Evolutionary conservation across 345 rosid genomes (phyloP), one percentile per base, ranked within the genome.

Genomic region (Schrenkiella parvula): DNA sequence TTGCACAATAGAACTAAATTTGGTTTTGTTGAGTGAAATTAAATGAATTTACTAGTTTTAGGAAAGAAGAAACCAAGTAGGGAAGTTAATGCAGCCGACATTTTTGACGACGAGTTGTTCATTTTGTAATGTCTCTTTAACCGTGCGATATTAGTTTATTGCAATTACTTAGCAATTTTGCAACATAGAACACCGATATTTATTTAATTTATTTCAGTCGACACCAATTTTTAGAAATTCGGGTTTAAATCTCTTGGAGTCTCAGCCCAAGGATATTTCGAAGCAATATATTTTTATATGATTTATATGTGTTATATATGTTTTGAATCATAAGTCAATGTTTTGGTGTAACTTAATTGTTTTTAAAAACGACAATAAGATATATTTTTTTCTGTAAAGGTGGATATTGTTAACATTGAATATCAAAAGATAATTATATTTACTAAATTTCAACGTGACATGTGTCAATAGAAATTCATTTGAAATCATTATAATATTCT

Each of bases 41-140:
- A 46, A 73, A 26, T 66, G 66, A 56, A 47, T 10, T 72, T 34
- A 28, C 35, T 28, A 58, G 46, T 73, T 56, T 52, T 53, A 64
- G 47, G 39, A 51, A 50, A 23, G 56, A 44, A 53, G 43, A 64
- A 44, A 32, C 41, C 43, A 52, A 74, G 7, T 32, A 13, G 42
- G 34, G 58, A 52, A 68, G 31, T 75, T 68, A 61, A 75, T 61
- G 70, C 58, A 68, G 74, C 79, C 79, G 79, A 61, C 17, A 34
- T 68, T 68, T 68, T 68, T 68, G 70, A 68, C 74, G 64, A 43
- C 53, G 19, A 17, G 4, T 48, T 0, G n/a, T 75, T 31, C 6
- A 34, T 11, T 68, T n/a, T 75, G 25, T 41, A 51, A 29, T 68
- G 55, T 51, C 68, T 74, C 62, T 66, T 47, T 56, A 65, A 73